Percentiles rank a stretch among this genome's conserved stretches.
These are phyloP conservation scores for Trichoderma citrinoviride DNA, from an alignment of 2,329 filamentous ascomycete genomes.

Conservation along the genomic window DNA sequence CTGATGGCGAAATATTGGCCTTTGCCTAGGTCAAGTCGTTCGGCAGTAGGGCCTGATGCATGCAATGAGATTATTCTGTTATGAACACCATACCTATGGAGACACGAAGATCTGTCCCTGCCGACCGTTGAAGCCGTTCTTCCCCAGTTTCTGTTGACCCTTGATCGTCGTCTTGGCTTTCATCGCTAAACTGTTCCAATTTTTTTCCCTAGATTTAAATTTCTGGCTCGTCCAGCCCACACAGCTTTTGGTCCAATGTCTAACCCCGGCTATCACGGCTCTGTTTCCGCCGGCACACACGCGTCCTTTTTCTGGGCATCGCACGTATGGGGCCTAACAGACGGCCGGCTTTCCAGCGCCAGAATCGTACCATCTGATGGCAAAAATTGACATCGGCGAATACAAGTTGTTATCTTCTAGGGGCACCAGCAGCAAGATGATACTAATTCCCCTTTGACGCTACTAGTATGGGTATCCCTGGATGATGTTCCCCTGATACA, in stretches of 20 bases:
- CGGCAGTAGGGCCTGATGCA: neutral
- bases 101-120: neutral
- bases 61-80: neutral
- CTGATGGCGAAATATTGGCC: too few species aligned
- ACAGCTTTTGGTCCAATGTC: neutral
- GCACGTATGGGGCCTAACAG: neutral
- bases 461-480: constrained; percentile 1
- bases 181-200: neutral
- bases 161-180: neutral
- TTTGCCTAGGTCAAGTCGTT: neutral
- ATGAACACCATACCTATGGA: neutral
- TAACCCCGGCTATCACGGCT: constrained; percentile 14
- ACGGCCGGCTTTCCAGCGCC: neutral
- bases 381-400: neutral
- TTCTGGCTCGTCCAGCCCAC: neutral
- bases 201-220: neutral
- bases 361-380: too few species aligned
- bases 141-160: neutral
- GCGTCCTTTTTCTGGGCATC: neutral
- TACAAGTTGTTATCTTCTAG: neutral
- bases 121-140: neutral
- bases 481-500: neutral
- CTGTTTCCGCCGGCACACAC: neutral
- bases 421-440: neutral
- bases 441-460: neutral